These are phyloP conservation scores for Oryza australiensis DNA, from an alignment of 176 grass and related monocot species.

Conservation along the genomic window DNA sequence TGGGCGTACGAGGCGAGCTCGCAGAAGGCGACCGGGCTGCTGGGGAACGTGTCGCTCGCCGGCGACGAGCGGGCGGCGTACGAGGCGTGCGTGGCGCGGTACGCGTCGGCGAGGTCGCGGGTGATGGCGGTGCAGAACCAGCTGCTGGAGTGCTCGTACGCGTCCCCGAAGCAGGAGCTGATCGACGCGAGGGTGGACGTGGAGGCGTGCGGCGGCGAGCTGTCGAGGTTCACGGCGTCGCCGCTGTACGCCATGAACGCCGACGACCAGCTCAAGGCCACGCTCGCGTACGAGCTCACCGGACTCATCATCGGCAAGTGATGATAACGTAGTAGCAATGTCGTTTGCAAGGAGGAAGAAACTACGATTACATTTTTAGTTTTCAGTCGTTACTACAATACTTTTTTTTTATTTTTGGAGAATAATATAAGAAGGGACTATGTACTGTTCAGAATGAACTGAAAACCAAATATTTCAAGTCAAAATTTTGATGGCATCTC, in stretches of 20 bases:
- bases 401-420: no score
- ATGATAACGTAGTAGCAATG: not conserved
- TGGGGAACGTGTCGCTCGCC: not conserved
- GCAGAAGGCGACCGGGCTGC: not conserved
- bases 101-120: not conserved
- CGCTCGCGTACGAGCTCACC: constrained; percentile 2
- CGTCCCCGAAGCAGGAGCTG: not conserved
- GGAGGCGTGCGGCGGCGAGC: not conserved
- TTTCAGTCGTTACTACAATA: no score
- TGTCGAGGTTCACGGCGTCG: not conserved
- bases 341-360: no score
- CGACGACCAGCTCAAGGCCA: not conserved
- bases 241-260: not conserved
- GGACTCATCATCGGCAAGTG: not conserved
- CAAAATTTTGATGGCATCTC: no score
- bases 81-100: not conserved
- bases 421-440: no score
- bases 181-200: not conserved
- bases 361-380: no score
- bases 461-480: no score
- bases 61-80: not conserved
- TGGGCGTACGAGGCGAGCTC: not conserved
- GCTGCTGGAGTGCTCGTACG: not conserved
- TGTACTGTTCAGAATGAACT: no score
- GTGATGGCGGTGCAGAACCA: not conserved